A percentile compares a stretch with the other conserved stretches of the same genome.
phyloP scores from a whole-genome alignment of 129 eudicot genomes.

The Oenanthe sinensis region DNA sequence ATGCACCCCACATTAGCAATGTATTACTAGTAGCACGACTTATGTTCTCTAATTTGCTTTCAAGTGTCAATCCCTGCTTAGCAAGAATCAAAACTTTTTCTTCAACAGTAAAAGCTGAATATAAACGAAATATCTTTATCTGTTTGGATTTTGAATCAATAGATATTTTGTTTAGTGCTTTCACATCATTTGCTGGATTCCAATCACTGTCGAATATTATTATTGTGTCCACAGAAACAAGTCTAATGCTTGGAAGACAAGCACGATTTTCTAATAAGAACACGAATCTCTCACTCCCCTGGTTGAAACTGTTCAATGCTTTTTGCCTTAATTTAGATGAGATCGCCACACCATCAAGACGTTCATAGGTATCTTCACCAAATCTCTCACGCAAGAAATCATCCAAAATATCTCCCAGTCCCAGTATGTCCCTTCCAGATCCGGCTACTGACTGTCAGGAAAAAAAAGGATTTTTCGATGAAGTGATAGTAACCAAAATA shows the following conservation, averaged over 20 bases:
- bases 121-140: conserved; percentile 64
- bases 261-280: conserved; percentile 76
- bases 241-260: conserved; percentile 49
- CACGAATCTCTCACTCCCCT: conserved; percentile 52
- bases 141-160: conserved; percentile 46
- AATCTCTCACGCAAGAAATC: conserved; percentile 68
- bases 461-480: background rate
- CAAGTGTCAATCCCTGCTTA: conserved; percentile 39
- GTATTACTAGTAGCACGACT: conserved; percentile 35
- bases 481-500: conserved; percentile 7
- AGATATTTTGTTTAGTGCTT: conserved; percentile 53
- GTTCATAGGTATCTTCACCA: conserved; percentile 71
- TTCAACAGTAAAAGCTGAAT: conserved; percentile 65
- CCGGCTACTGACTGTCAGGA: conserved; percentile 51
- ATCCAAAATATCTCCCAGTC: conserved; percentile 64
- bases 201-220: conserved; percentile 63
- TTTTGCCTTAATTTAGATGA: conserved; percentile 48
- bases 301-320: conserved; percentile 59
- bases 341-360: conserved; percentile 40
- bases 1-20: conserved; percentile 79
- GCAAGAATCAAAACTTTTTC: conserved; percentile 61
- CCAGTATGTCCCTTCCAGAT: conserved; percentile 35
- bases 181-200: conserved; percentile 78
- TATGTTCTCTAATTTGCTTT: conserved; percentile 34
- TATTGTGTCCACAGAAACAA: conserved; percentile 58